Percentiles rank a stretch among this genome's conserved stretches.
phyloP scores from a whole-genome alignment of 306 rosid species.

The Ormosia emarginata region DNA sequence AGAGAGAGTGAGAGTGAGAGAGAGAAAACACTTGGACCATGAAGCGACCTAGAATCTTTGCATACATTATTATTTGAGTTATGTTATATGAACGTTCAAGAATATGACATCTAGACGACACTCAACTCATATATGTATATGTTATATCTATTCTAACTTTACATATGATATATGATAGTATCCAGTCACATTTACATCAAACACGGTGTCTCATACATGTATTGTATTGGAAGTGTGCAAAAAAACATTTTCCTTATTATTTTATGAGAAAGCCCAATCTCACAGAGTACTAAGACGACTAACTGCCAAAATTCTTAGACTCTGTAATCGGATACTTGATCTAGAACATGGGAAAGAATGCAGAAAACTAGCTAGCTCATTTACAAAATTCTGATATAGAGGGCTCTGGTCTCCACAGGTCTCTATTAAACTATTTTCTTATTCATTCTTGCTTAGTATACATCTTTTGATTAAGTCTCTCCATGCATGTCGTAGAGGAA shows the following conservation, averaged over 20 bases:
- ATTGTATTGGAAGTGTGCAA: too few relatives aligned
- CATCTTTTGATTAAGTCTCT: slow-evolving; percentile 11
- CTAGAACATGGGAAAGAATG: slow-evolving; percentile 18
- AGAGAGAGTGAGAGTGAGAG: background rate
- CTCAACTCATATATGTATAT: too few relatives aligned
- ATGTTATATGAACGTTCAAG: too few relatives aligned
- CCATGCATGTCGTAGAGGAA: slow-evolving; percentile 3
- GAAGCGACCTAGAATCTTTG: slow-evolving; percentile 36
- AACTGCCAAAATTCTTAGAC: slow-evolving; percentile 33
- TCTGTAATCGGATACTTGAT: background rate
- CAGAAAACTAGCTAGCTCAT: background rate
- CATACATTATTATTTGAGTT: background rate
- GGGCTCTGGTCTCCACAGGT: background rate
- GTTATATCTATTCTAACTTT: too few relatives aligned
- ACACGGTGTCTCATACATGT: too few relatives aligned
- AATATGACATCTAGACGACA: too few relatives aligned
- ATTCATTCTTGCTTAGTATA: too few relatives aligned
- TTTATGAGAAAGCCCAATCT: slow-evolving; percentile 22
- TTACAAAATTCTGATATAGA: background rate
- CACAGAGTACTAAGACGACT: slow-evolving; percentile 21
- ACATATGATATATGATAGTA: too few relatives aligned
- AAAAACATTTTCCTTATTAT: background rate
- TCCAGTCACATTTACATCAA: too few relatives aligned
- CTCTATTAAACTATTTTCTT: slow-evolving; percentile 3
- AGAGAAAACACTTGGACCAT: slow-evolving; percentile 24